Percentiles rank a stretch among this genome's conserved stretches.
These are phyloP conservation scores for Cymodocea nodosa DNA, from an alignment of 116 monocot genomes.

Conservation along the genomic window DNA sequence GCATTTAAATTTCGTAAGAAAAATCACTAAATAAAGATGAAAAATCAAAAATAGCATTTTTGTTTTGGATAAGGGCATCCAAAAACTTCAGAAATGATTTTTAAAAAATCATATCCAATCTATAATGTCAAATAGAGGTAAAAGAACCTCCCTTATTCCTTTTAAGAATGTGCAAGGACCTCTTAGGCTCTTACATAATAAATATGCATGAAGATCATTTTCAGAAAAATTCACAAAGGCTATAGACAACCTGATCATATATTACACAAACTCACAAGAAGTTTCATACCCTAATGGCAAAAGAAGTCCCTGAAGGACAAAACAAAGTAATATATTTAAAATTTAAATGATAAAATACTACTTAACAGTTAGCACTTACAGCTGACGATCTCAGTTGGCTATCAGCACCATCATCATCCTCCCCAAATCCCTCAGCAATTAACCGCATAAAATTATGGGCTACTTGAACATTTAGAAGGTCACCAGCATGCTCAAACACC, in stretches of 20 bases:
- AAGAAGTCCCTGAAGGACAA: background rate
- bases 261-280: too few species aligned
- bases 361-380: constrained; percentile 28
- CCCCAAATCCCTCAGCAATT: constrained; percentile 98
- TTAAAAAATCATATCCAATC: too few species aligned
- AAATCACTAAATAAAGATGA: background rate
- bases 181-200: too few species aligned
- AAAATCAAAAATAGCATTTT: background rate
- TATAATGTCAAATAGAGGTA: too few species aligned
- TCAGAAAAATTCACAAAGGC: too few species aligned
- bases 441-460: constrained; percentile 96
- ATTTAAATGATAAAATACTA: constrained; percentile 4
- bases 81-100: too few species aligned
- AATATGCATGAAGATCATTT: too few species aligned
- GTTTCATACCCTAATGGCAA: background rate
- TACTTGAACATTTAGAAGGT: constrained; percentile 78
- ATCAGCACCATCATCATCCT: constrained; percentile 85
- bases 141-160: too few species aligned
- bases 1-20: background rate
- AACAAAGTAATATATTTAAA: background rate
- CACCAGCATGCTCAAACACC: constrained; percentile 99
- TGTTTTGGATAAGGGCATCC: too few species aligned
- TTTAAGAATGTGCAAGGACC: too few species aligned
- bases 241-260: too few species aligned
- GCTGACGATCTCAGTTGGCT: constrained; percentile 94